These are phyloP conservation scores for Penicillium dipodomyicola DNA, from an alignment of 495 filamentous ascomycete species.

Conservation along the genomic window DNA sequence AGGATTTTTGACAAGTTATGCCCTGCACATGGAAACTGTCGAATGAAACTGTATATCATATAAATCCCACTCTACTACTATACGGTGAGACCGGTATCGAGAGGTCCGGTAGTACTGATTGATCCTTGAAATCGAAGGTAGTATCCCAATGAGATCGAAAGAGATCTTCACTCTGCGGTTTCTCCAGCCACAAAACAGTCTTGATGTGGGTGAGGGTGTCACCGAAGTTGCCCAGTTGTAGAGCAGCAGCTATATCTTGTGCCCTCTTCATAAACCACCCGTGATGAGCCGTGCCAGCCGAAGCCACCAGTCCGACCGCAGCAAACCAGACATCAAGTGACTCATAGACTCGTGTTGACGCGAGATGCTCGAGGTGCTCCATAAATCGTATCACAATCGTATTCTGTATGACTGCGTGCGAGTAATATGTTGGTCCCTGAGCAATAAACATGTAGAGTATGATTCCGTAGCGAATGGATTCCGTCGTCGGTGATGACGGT, in stretches of 20 bases:
- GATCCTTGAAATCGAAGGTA: slow-evolving; percentile 9
- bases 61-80: background rate
- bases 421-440: slow-evolving; percentile 52
- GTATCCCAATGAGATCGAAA: slow-evolving; percentile 33
- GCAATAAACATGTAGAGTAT: slow-evolving; percentile 50
- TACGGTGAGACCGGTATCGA: slow-evolving; percentile 2
- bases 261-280: slow-evolving; percentile 32
- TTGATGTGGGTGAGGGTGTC: slow-evolving; percentile 28
- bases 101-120: background rate
- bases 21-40: background rate
- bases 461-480: slow-evolving; percentile 46
- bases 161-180: slow-evolving; percentile 18
- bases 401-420: slow-evolving; percentile 42
- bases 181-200: slow-evolving; percentile 38
- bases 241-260: slow-evolving; percentile 3
- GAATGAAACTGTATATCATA: slow-evolving; percentile 1
- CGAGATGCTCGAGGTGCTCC: slow-evolving; percentile 26
- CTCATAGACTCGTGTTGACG: slow-evolving; percentile 11
- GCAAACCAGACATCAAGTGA: slow-evolving; percentile 40
- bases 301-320: slow-evolving; percentile 40
- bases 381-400: slow-evolving; percentile 31
- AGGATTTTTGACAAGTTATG: too few relatives aligned
- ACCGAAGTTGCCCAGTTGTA: slow-evolving; percentile 25
- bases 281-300: slow-evolving; percentile 29
- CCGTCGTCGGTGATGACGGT: slow-evolving; percentile 29